Percentiles rank a stretch among this genome's conserved stretches.
Conservation (phyloP, 805 yeast genomes). For the Sugiyamaella chiloensis region DNA sequence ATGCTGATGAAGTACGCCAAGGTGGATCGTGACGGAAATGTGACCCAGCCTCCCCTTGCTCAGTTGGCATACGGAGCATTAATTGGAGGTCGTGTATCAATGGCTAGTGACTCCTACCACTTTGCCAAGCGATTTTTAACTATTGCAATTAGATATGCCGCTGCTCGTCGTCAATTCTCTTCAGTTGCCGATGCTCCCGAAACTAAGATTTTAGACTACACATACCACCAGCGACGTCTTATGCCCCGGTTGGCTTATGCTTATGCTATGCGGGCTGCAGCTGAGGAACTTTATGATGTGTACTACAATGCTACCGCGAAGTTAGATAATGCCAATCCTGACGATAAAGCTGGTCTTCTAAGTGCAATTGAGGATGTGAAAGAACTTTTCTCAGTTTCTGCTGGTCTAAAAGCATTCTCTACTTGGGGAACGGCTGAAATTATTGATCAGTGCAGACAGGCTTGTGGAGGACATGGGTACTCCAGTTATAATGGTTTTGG, state of each 20-base stretch:
- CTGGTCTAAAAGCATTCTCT: slow-evolving; percentile 80
- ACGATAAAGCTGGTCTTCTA: slow-evolving; percentile 39
- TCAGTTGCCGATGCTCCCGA: slow-evolving; percentile 49
- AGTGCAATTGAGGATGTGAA: slow-evolving; percentile 58
- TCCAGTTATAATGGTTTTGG: slow-evolving; percentile 88
- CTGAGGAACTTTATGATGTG: slow-evolving; percentile 55
- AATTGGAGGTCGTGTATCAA: slow-evolving; percentile 81
- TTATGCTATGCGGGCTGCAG: slow-evolving; percentile 71
- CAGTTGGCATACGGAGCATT: slow-evolving; percentile 86
- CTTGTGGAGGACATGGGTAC: slow-evolving; percentile 96
- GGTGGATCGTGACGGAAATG: slow-evolving; percentile 66
- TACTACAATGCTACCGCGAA: slow-evolving; percentile 42
- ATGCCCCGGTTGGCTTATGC: slow-evolving; percentile 77
- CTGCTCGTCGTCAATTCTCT: slow-evolving; percentile 82
- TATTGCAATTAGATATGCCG: slow-evolving; percentile 85
- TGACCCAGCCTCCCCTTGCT: slow-evolving; percentile 74
- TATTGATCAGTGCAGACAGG: slow-evolving; percentile 85
- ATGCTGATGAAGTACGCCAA: slow-evolving; percentile 77
- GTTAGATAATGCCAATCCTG: slow-evolving; percentile 40
- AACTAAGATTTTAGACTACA: slow-evolving; percentile 75
- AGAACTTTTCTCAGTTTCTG: slow-evolving; percentile 77
- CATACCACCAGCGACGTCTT: slow-evolving; percentile 82
- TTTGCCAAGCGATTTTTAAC: slow-evolving; percentile 75
- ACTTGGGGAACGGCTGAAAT: slow-evolving; percentile 81
- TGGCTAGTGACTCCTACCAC: slow-evolving; percentile 83